Conservation (phyloP, 495 filamentous ascomycete genomes). For the Hypoxylon trugodes region DNA sequence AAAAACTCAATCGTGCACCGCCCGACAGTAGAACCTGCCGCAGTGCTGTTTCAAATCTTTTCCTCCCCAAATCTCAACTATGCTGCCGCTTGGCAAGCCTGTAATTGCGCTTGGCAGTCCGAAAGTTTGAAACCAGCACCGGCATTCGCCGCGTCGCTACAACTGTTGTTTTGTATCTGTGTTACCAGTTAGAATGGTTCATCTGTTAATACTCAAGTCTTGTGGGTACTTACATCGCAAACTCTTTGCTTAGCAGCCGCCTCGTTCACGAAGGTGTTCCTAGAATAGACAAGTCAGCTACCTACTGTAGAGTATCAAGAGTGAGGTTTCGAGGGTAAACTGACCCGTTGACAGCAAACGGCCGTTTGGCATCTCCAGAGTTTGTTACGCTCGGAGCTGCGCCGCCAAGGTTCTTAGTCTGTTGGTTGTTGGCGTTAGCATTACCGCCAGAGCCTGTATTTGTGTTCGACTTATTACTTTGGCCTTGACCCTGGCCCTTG, state of each 20-base stretch:
- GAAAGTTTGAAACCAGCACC: conserved; percentile 45
- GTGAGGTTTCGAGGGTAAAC: neutral
- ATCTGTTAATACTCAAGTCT: neutral
- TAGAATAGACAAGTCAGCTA: conserved; percentile 18
- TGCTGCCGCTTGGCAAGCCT: conserved; percentile 28
- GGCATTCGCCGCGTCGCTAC: conserved; percentile 56
- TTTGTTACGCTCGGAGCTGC: conserved; percentile 46
- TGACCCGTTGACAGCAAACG: conserved; percentile 58
- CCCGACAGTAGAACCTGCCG: conserved; percentile 1
- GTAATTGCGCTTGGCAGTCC: conserved; percentile 56
- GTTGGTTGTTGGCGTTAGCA: conserved; percentile 37
- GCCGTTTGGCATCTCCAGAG: conserved; percentile 52
- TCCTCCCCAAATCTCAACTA: conserved; percentile 16
- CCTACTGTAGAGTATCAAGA: neutral
- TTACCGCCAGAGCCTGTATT: conserved; percentile 24
- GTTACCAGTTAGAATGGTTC: conserved; percentile 33
- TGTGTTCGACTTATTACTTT: conserved; percentile 36
- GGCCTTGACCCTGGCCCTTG: conserved; percentile 21
- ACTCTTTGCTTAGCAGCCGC: conserved; percentile 50
- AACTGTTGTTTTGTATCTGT: conserved; percentile 61
- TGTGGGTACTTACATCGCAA: conserved; percentile 31
- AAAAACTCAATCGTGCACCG: conserved; percentile 24
- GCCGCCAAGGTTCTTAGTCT: conserved; percentile 49
- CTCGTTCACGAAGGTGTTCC: conserved; percentile 57
- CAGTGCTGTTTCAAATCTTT: conserved; percentile 19